Base-by-base conservation (phyloP, 2,329 filamentous ascomycete genomes). In the Aspergillus fumigatiaffinis region DNA sequence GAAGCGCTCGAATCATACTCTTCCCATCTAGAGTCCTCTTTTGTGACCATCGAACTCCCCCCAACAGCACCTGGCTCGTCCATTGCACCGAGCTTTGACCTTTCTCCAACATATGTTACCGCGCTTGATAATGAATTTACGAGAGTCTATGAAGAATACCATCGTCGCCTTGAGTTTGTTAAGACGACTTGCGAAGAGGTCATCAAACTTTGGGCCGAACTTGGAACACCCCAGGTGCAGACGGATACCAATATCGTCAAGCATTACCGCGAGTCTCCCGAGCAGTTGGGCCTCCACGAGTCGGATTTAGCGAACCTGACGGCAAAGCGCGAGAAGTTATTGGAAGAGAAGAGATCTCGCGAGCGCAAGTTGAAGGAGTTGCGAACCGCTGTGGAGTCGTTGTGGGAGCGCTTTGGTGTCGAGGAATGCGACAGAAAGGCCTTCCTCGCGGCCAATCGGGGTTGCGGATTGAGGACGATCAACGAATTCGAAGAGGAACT, bases 401-500 rank as follows among this genome's bases (percentile, higher is more conserved):
- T 99, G 1, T 99, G 94, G 94, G 86, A 90, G 65, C 91, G 91
- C 63, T 84, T 99, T 3, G 89, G 89, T 7, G 82, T 97, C 17
- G 90, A 96, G 47, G 88, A 93, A 63, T 77, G 80, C 20, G 92
- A 97, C 70, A 87, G 89, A 66, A 95, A 92, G 77, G 81, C 84
- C 28, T 99, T 99, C 78, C 77, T 96, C 17, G 89, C 91, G 63
- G 81, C 85, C 56, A 97, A 97, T 76, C 88, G 93, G 42, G 95
- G 95, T 53, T 97, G 91, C 66, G 93, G 93, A 14, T 79, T 97
- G 54, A 84, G 93, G 57, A 90, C 91, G 62, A 96, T 97, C 76
- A 97, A 97, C 70, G 92, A 97, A 75, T 96, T 92, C 65, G 91
- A 97, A 74, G 91, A 96, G 60, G 94, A 99, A 76, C 81, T 97